phyloP scores from a whole-genome alignment of 768 basidiomycete genomes.

The Lepiota subincarnata region DNA sequence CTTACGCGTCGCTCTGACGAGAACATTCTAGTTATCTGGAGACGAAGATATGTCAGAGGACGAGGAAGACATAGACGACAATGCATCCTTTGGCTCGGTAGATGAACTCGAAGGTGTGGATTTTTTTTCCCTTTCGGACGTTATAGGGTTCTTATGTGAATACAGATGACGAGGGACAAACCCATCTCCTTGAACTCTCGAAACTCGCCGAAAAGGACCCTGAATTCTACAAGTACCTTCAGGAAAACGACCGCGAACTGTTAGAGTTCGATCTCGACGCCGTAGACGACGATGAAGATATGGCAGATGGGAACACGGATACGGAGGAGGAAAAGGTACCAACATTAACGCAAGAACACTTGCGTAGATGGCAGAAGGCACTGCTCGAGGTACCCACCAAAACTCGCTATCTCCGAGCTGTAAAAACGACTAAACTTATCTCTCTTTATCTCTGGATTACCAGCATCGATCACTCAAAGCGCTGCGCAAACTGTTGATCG shows the following conservation, averaged over 20 bases:
- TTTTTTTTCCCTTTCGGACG: neutral
- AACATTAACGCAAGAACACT: slow-evolving; percentile 61
- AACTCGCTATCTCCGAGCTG: slow-evolving; percentile 14
- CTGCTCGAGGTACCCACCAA: slow-evolving; percentile 61
- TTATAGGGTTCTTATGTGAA: neutral
- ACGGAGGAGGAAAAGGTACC: slow-evolving; percentile 49
- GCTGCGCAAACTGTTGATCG: slow-evolving; percentile 77
- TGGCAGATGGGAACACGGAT: slow-evolving; percentile 42
- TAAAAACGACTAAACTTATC: neutral
- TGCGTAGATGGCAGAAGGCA: slow-evolving; percentile 85
- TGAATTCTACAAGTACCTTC: slow-evolving; percentile 97
- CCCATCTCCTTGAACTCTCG: slow-evolving; percentile 78
- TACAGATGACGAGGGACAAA: slow-evolving; percentile 57
- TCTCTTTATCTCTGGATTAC: neutral
- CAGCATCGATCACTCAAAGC: slow-evolving; percentile 85
- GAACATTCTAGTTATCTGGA: slow-evolving; percentile 18
- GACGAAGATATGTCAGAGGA: slow-evolving; percentile 29
- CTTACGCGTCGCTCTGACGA: slow-evolving; percentile 5
- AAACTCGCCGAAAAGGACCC: slow-evolving; percentile 94
- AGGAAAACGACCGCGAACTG: slow-evolving; percentile 93
- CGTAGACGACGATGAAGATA: slow-evolving; percentile 35
- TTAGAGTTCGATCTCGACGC: slow-evolving; percentile 65
- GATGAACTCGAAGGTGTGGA: slow-evolving; percentile 64
- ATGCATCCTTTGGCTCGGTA: slow-evolving; percentile 69
- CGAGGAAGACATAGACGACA: slow-evolving; percentile 44